Base-by-base conservation (phyloP, 208 protist species). In the Eutreptiella sp. region DNA sequence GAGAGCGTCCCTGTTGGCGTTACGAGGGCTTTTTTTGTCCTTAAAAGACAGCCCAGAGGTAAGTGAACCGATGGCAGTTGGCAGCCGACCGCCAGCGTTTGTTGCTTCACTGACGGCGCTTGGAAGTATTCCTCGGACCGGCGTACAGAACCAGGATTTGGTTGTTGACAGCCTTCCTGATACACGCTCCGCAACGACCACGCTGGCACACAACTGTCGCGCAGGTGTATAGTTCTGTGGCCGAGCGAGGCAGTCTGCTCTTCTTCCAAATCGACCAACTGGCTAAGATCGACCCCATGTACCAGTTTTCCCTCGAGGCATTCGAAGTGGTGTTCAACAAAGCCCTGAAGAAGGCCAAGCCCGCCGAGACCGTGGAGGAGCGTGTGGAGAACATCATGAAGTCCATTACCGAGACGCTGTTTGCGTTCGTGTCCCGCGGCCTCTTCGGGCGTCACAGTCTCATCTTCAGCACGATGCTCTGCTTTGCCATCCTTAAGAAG, bases 271-370 rank as follows among this genome's bases (percentile, higher is more conserved):
- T 73, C 29, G 68, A 73, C 47, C 63, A 77, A 38, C 59, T 92
- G 0, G 39, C 36, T 32, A 73, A 83, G 11, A 82, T 93, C 34
- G 73, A 86, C 53, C 76, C 82, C 47, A 88, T 93, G 76, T 93
- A 93, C 52, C 75, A 87, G 46, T 92, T 79, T 59, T 90, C 84
- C 31, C 72, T 93, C 4, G 75, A 72, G 28, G 81, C 88, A 0
- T 93, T 90, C 67, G 73, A 75, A 39, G 72, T 63, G 14, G 83
- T 91, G 23, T 89, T 93, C 66, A 58, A 75, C 46, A 87, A 85
- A 53, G 85, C 86, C 23, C 77, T 92, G 14, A 62, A 70, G 27
- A 46, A 52, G 26, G 72, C 87, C 7, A 19, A 50, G 53, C 21
- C 38, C 26, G 63, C 85, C 5, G 43, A 66, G 38, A 31, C 0